These are phyloP conservation scores for Pyrenochaeta sp. DNA, from an alignment of 2,329 filamentous ascomycete species.

Conservation along the genomic window DNA sequence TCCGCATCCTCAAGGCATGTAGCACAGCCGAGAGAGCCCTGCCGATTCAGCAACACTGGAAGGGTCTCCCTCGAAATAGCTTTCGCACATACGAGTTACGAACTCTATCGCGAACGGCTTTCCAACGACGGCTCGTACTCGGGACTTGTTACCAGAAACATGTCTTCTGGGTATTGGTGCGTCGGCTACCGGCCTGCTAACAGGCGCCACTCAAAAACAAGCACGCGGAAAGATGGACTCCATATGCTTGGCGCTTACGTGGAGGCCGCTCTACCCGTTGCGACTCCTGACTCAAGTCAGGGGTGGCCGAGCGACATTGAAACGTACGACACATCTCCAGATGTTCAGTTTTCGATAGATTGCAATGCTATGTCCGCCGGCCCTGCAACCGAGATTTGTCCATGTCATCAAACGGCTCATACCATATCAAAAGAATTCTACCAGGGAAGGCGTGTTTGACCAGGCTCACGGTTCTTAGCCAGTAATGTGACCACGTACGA, in stretches of 20 bases:
- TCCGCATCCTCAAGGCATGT: conserved; percentile 5
- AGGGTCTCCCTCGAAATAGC: neutral
- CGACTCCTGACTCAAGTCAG: conserved; percentile 16
- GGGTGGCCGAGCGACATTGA: conserved; percentile 6
- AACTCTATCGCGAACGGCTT: neutral
- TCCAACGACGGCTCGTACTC: neutral
- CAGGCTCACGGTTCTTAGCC: neutral
- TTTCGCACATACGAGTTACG: neutral
- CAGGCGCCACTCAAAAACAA: conserved; percentile 12
- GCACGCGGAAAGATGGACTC: conserved; percentile 14
- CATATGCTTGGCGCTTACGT: conserved; percentile 22
- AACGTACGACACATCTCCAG: conserved; percentile 7
- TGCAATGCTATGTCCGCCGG: neutral
- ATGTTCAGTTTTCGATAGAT: conserved; percentile 3
- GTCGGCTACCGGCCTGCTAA: conserved; percentile 4
- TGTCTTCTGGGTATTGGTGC: conserved; percentile 1
- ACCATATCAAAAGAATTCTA: neutral
- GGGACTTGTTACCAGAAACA: conserved; percentile 4
- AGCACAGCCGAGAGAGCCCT: conserved; percentile 2
- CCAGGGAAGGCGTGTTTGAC: neutral
- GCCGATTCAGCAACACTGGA: neutral
- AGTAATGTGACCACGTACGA: neutral
- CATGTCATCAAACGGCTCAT: neutral
- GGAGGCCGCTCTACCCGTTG: conserved; percentile 18
- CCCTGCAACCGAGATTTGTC: neutral